Conservation (phyloP, 306 rosid species). For the Malus asiatica region DNA sequence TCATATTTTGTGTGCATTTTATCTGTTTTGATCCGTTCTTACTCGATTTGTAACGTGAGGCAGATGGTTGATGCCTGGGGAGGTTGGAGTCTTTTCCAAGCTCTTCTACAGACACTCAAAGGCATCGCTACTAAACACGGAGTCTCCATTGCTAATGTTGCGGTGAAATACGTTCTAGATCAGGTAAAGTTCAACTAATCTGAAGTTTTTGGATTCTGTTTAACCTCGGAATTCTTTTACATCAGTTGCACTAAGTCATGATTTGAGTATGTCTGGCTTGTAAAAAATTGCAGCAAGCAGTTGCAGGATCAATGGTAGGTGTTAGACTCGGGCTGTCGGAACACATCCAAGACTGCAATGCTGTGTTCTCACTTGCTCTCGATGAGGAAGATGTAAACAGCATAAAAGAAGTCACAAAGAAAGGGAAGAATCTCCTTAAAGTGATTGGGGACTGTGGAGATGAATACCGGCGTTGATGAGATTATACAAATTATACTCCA, state of each 20-base stretch:
- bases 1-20: too few relatives aligned
- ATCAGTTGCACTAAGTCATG: neutral
- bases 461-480: constrained; percentile 77
- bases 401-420: constrained; percentile 59
- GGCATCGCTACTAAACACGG: constrained; percentile 74
- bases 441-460: constrained; percentile 97
- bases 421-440: constrained; percentile 76
- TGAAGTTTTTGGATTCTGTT: neutral
- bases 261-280: neutral
- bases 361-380: constrained; percentile 76
- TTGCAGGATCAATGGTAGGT: constrained; percentile 96
- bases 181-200: constrained; percentile 42
- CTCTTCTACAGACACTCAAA: constrained; percentile 73
- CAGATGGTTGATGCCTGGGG: constrained; percentile 99
- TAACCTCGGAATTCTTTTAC: neutral
- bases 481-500: neutral
- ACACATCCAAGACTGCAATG: constrained; percentile 63
- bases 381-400: constrained; percentile 72
- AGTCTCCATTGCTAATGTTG: constrained; percentile 74
- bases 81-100: constrained; percentile 85
- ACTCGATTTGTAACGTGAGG: constrained; percentile 4
- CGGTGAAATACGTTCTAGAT: constrained; percentile 72
- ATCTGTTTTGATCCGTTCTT: neutral
- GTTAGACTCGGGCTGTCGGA: constrained; percentile 90
- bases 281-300: constrained; percentile 63